Conservation (phyloP, 148 eudicot species). For the Arbutus unedo region DNA sequence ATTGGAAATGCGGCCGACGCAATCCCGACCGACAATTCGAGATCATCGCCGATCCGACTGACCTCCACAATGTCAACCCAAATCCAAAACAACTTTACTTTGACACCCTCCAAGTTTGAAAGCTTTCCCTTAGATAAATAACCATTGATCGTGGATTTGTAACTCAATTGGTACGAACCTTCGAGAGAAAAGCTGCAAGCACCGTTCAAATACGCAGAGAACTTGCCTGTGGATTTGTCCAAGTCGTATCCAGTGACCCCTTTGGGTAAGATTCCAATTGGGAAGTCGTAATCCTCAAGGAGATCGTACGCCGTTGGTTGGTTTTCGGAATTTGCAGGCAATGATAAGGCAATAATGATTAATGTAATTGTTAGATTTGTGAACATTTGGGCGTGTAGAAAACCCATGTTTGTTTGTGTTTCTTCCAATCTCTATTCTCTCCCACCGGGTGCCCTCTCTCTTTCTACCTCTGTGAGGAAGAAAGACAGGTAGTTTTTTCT, state of each 20-base stretch:
- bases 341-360: not conserved
- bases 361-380: not conserved
- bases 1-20: constrained; percentile 43
- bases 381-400: not conserved
- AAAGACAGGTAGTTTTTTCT: not conserved
- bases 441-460: not conserved
- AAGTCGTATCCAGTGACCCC: constrained; percentile 48
- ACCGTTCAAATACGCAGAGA: constrained; percentile 27
- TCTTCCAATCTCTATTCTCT: not conserved
- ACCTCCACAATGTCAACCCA: constrained; percentile 55
- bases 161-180: constrained; percentile 40
- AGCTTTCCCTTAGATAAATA: constrained; percentile 23
- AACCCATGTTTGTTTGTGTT: not conserved
- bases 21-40: constrained; percentile 51
- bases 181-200: constrained; percentile 40
- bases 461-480: not conserved
- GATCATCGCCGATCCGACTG: constrained; percentile 23
- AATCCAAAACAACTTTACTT: constrained; percentile 37
- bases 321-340: not conserved
- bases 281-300: constrained; percentile 35
- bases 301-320: constrained; percentile 40
- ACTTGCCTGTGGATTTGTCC: constrained; percentile 35
- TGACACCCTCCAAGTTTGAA: constrained; percentile 30
- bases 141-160: constrained; percentile 36
- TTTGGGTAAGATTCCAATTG: constrained; percentile 40